Evolutionary conservation across 495 filamentous ascomycete species (phyloP).

Genomic region (Lepidopterella palustris): DNA sequence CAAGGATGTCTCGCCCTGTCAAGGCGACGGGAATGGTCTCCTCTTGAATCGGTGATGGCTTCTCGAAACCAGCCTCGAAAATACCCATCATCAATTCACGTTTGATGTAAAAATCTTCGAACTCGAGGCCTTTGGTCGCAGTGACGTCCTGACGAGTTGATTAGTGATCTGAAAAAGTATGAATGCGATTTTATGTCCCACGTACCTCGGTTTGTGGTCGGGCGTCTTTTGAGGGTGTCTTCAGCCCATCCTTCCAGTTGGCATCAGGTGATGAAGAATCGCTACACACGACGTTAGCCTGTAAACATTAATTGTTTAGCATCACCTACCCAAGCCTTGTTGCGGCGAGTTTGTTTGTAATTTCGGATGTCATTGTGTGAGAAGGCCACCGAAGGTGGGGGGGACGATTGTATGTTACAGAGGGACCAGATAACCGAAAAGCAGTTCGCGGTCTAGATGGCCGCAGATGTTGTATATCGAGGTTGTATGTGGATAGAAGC

Average conservation of each 20-base stretch:
- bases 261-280: constrained; percentile 49
- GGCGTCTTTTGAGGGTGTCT: constrained; percentile 72
- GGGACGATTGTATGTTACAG: not conserved
- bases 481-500: not conserved
- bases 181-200: not conserved
- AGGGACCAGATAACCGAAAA: not conserved
- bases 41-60: constrained; percentile 98
- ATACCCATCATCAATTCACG: constrained; percentile 96
- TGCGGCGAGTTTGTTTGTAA: constrained; percentile 41
- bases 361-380: constrained; percentile 34
- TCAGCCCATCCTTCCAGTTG: constrained; percentile 74
- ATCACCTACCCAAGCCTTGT: constrained; percentile 61
- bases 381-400: constrained; percentile 6
- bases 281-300: constrained; percentile 12
- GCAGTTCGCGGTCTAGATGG: not conserved
- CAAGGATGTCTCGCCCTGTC: constrained; percentile 89
- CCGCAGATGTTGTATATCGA: not conserved
- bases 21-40: constrained; percentile 95
- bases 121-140: constrained; percentile 92
- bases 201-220: constrained; percentile 90
- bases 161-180: not conserved
- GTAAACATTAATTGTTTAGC: not conserved
- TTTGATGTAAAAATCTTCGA: constrained; percentile 93
- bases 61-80: constrained; percentile 97
- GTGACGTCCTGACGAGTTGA: constrained; percentile 71